These are phyloP conservation scores for Exophiala spinifera DNA, from an alignment of 2,329 filamentous ascomycete species.

Conservation along the genomic window DNA sequence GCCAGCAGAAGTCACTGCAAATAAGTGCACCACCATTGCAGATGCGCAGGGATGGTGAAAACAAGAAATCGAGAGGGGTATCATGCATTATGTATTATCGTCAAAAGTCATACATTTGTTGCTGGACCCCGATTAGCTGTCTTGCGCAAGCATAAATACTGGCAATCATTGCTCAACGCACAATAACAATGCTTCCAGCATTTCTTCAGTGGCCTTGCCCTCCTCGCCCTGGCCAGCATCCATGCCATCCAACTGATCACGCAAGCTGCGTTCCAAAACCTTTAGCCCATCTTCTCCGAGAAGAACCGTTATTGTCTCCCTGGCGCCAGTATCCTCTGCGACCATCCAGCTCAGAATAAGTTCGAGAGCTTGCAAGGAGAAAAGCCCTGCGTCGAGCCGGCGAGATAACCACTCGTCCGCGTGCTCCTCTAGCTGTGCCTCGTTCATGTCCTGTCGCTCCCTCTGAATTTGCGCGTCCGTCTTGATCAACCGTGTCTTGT, in stretches of 20 bases:
- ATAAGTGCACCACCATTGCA: too few relatives aligned
- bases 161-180: constrained; percentile 37
- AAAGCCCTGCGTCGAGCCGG: constrained; percentile 79
- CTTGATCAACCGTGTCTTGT: constrained; percentile 58
- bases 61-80: constrained; percentile 4
- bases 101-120: constrained; percentile 6
- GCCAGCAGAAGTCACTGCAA: too few relatives aligned
- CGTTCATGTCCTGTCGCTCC: constrained; percentile 54
- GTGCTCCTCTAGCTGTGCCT: constrained; percentile 60
- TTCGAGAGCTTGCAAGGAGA: constrained; percentile 78
- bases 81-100: constrained; percentile 13
- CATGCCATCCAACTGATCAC: constrained; percentile 63
- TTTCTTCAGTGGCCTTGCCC: constrained; percentile 57
- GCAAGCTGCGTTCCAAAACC: constrained; percentile 64
- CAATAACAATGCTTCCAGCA: constrained; percentile 60
- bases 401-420: constrained; percentile 70
- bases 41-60: not conserved
- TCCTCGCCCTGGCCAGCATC: constrained; percentile 54
- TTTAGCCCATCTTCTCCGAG: constrained; percentile 63
- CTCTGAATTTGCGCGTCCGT: constrained; percentile 65
- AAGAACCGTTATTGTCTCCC: constrained; percentile 59
- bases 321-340: constrained; percentile 80
- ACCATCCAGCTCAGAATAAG: constrained; percentile 84
- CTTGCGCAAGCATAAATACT: constrained; percentile 1
- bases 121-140: constrained; percentile 4